Conservation (phyloP, 768 basidiomycete genomes). For the Boletellus ananas region DNA sequence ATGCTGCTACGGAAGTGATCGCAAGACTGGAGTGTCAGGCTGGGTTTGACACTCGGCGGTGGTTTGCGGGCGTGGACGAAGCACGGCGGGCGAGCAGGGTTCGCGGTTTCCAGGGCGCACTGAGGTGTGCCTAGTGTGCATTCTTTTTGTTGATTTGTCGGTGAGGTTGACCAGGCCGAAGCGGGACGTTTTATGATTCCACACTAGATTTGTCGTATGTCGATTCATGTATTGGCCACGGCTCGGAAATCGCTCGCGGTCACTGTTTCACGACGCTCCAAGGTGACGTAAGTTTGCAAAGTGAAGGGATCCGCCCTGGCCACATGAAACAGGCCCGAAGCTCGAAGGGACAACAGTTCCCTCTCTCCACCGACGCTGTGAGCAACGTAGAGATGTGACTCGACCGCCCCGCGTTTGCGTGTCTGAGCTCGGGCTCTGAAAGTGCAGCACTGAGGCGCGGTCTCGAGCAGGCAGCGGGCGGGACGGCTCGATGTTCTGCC, state of each 20-base stretch:
- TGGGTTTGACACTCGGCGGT: slow-evolving; percentile 4
- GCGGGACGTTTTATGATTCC: not conserved
- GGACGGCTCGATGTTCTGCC: not conserved
- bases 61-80: slow-evolving; percentile 3
- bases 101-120: slow-evolving; percentile 1
- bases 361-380: no score
- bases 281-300: no score
- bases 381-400: no score
- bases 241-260: not conserved
- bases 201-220: slow-evolving; percentile 9
- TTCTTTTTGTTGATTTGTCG: slow-evolving; percentile 20
- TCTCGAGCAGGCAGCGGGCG: slow-evolving; percentile 1
- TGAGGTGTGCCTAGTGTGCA: slow-evolving; percentile 1
- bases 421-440: no score
- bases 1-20: slow-evolving; percentile 20
- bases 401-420: slow-evolving; percentile 1
- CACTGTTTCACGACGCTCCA: no score
- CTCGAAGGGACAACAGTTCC: no score
- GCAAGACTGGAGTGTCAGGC: slow-evolving; percentile 23
- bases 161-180: no score
- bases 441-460: not conserved
- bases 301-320: no score
- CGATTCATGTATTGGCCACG: no score
- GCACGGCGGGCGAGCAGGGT: not conserved
- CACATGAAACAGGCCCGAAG: no score